A percentile compares a stretch with the other conserved stretches of the same genome.
phyloP scores from a whole-genome alignment of 345 rosid genomes.

The Arabidopsis arenosa region DNA sequence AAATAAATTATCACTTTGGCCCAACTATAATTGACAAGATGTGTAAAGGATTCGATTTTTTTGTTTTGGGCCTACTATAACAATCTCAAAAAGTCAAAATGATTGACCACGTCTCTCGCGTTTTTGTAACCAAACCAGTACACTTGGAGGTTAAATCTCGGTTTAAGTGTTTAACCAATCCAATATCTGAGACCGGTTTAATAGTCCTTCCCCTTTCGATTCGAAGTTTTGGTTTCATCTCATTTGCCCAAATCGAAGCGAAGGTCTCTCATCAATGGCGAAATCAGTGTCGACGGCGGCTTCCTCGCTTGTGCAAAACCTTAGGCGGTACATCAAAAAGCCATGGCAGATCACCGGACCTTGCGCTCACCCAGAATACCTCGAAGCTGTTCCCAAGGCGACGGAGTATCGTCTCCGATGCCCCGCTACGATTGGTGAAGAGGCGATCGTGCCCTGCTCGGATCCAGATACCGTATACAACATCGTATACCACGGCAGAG shows the following conservation, averaged over 20 bases:
- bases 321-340: conserved; percentile 74
- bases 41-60: not conserved
- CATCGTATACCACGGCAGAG: conserved; percentile 76
- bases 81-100: not conserved
- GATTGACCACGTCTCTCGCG: not conserved
- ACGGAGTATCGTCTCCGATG: conserved; percentile 74
- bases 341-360: conserved; percentile 99
- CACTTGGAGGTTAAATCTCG: not conserved
- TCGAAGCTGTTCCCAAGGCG: conserved; percentile 58
- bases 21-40: too few species aligned
- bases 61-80: not conserved
- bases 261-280: conserved; percentile 60
- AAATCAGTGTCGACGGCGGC: conserved; percentile 56
- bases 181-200: conserved; percentile 25
- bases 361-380: conserved; percentile 86
- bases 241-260: conserved; percentile 26
- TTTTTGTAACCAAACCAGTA: not conserved
- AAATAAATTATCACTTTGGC: too few species aligned
- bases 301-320: conserved; percentile 63
- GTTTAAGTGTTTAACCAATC: not conserved
- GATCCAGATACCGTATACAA: conserved; percentile 87
- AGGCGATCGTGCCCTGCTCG: conserved; percentile 72
- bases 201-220: conserved; percentile 3
- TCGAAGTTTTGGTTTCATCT: conserved; percentile 10
- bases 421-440: conserved; percentile 67